phyloP scores from a whole-genome alignment of 768 basidiomycete species.

The Psilocybe cyanescens region DNA sequence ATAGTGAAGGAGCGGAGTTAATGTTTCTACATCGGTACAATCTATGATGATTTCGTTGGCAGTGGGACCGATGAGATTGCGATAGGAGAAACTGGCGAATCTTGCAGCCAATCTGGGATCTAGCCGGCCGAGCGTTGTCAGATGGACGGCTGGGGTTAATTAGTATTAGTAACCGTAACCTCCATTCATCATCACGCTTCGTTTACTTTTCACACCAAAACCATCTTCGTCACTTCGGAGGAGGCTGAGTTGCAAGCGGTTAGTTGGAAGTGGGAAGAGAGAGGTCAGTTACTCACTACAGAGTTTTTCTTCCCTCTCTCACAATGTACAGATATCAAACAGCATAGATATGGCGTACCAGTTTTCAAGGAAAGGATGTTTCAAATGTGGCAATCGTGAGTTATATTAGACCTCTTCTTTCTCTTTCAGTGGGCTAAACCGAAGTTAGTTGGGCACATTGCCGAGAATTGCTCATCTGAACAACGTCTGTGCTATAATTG shows the following conservation, averaged over 20 bases:
- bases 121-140: conserved; percentile 28
- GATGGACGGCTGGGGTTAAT: conserved; percentile 18
- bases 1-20: conserved; percentile 10
- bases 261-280: conserved; percentile 76
- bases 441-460: conserved; percentile 83
- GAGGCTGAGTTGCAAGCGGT: conserved; percentile 69
- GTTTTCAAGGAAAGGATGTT: conserved; percentile 87
- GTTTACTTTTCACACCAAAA: conserved; percentile 43
- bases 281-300: conserved; percentile 46
- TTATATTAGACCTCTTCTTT: conserved; percentile 26
- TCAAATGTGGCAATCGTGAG: conserved; percentile 92
- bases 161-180: background rate
- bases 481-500: conserved; percentile 95
- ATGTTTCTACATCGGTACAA: conserved; percentile 26
- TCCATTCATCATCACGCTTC: conserved; percentile 29
- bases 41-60: conserved; percentile 16
- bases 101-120: no score
- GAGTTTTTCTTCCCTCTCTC: background rate
- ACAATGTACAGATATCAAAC: conserved; percentile 25
- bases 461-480: conserved; percentile 88
- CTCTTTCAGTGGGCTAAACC: conserved; percentile 16
- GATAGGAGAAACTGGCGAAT: background rate
- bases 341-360: conserved; percentile 71
- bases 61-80: background rate
- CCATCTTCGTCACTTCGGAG: conserved; percentile 62